phyloP scores from a whole-genome alignment of 371 early-diverging fungal species.

The Conidiobolus incongruus region DNA sequence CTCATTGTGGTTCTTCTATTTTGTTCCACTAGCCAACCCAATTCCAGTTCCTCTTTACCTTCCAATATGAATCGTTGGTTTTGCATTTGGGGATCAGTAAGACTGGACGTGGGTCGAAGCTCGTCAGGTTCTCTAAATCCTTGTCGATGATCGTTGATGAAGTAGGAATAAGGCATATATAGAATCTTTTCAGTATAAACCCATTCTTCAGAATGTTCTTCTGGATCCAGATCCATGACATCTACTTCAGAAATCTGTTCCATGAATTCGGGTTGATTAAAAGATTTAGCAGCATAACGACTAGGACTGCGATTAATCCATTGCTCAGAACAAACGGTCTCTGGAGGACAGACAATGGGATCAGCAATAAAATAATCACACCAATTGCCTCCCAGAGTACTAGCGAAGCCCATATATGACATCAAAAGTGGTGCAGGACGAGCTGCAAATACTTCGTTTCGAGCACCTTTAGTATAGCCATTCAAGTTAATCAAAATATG shows the following conservation, averaged over 20 bases:
- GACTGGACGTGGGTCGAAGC: conserved; percentile 8
- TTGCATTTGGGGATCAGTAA: conserved; percentile 11
- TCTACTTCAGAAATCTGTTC: not conserved
- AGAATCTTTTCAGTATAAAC: conserved; percentile 74
- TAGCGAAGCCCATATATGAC: conserved; percentile 84
- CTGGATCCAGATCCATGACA: conserved; percentile 54
- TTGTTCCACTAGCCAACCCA: conserved; percentile 52
- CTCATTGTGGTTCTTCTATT: conserved; percentile 67
- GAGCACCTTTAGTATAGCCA: conserved; percentile 84
- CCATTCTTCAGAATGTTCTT: conserved; percentile 25
- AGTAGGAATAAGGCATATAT: conserved; percentile 83
- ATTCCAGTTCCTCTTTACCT: conserved; percentile 11
- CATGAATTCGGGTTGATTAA: not conserved
- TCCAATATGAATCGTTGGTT: conserved; percentile 5
- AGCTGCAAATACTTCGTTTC: conserved; percentile 85
- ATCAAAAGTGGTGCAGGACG: conserved; percentile 74
- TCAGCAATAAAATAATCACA: conserved; percentile 83
- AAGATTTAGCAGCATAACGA: too few relatives aligned
- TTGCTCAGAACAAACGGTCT: conserved; percentile 45
- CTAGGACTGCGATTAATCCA: conserved; percentile 9
- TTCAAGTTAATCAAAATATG: conserved; percentile 78
- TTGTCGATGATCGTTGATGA: conserved; percentile 83
- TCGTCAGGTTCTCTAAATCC: conserved; percentile 69
- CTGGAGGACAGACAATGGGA: conserved; percentile 70
- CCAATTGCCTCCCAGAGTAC: conserved; percentile 75